phyloP scores from a whole-genome alignment of 202 grass and related monocot genomes.

The Bolboschoenoplectus hybrid region DNA sequence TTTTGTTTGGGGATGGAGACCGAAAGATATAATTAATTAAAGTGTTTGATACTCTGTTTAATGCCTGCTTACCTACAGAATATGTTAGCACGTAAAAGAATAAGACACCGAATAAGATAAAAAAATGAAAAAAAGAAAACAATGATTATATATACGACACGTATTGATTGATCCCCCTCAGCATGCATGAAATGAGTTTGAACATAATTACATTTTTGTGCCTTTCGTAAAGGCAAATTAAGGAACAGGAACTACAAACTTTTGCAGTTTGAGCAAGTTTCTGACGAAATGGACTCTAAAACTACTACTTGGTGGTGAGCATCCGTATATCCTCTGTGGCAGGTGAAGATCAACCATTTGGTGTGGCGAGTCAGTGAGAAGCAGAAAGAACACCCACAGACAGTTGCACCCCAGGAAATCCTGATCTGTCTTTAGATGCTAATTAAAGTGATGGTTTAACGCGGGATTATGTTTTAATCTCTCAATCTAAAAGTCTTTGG shows the following conservation, averaged over 20 bases:
- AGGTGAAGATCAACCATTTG: neutral
- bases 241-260: conserved; percentile 29
- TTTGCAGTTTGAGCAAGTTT: conserved; percentile 7
- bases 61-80: conserved; percentile 27
- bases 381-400: neutral
- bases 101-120: conserved; percentile 6
- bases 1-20: neutral
- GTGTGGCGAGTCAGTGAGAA: neutral
- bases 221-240: conserved; percentile 15
- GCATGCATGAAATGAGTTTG: neutral
- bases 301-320: neutral
- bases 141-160: neutral
- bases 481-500: conserved; percentile 12
- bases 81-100: conserved; percentile 29
- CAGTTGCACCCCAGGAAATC: neutral
- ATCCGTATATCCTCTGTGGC: neutral
- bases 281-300: neutral
- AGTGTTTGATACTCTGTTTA: neutral
- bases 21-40: conserved; percentile 9
- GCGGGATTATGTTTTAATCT: conserved; percentile 13
- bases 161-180: neutral
- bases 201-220: conserved; percentile 16
- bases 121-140: neutral
- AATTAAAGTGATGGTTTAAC: conserved; percentile 6
- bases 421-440: neutral